Percentiles rank a stretch among this genome's conserved stretches.
Conservation (phyloP, 805 yeast genomes). For the Starmerella gropengiesseri region DNA sequence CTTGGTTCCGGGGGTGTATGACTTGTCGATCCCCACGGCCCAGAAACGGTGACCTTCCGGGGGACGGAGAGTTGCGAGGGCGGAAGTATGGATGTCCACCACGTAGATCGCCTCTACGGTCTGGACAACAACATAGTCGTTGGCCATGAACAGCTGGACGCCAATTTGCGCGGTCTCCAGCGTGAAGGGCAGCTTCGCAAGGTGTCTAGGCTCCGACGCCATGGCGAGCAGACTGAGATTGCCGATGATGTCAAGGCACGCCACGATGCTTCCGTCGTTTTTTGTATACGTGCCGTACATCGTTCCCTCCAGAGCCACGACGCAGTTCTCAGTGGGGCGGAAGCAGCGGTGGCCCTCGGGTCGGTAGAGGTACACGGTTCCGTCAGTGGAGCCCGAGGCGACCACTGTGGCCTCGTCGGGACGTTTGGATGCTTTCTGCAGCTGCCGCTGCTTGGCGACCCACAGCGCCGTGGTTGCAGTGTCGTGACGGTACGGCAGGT, state of each 20-base stretch:
- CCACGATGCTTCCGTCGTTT: slow-evolving; percentile 13
- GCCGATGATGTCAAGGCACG: slow-evolving; percentile 12
- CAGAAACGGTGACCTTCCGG: slow-evolving; percentile 7
- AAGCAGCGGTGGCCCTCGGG: slow-evolving; percentile 1
- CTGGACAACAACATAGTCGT: slow-evolving; percentile 12
- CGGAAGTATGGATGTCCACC: slow-evolving; percentile 7
- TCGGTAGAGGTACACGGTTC: slow-evolving; percentile 11
- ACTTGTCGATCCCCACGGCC: slow-evolving; percentile 17
- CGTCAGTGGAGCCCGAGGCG: slow-evolving; percentile 19
- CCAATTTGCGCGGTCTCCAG: background rate
- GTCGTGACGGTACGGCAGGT: slow-evolving; percentile 21
- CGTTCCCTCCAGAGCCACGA: slow-evolving; percentile 14
- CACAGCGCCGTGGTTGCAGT: slow-evolving; percentile 24
- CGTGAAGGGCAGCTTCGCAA: slow-evolving; percentile 5
- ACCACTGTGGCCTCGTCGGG: slow-evolving; percentile 5
- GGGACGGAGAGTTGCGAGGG: background rate
- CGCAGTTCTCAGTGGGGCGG: slow-evolving; percentile 4
- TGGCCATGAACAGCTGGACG: slow-evolving; percentile 10
- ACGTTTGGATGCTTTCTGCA: slow-evolving; percentile 3
- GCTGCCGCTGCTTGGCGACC: slow-evolving; percentile 20
- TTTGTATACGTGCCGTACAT: slow-evolving; percentile 12
- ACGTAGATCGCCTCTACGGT: slow-evolving; percentile 2
- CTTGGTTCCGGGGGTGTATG: slow-evolving; percentile 10
- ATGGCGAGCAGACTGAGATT: background rate
- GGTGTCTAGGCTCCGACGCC: background rate